phyloP scores from a whole-genome alignment of 768 basidiomycete genomes.

The Boletus pseudopeckii region DNA sequence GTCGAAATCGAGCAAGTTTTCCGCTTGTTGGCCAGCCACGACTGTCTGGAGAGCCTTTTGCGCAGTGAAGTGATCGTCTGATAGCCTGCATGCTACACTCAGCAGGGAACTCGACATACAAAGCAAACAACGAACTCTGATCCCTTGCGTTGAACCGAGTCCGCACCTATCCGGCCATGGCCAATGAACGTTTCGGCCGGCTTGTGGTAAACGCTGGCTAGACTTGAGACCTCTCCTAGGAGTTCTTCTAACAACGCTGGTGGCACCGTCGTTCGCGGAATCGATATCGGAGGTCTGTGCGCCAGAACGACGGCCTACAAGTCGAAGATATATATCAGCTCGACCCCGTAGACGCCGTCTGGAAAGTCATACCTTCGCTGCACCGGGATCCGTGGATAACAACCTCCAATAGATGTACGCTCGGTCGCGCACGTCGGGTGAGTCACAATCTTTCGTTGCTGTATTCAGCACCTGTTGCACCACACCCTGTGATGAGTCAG shows the following conservation, averaged over 20 bases:
- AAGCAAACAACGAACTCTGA: slow-evolving; percentile 46
- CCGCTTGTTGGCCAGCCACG: slow-evolving; percentile 86
- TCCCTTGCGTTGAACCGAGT: slow-evolving; percentile 65
- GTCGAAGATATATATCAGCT: background rate
- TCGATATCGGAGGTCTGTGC: slow-evolving; percentile 87
- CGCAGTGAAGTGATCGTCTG: slow-evolving; percentile 68
- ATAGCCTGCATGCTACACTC: slow-evolving; percentile 35
- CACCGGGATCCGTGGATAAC: slow-evolving; percentile 89
- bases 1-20: slow-evolving; percentile 94
- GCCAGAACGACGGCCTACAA: slow-evolving; percentile 81
- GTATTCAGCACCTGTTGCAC: slow-evolving; percentile 91
- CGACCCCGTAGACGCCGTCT: background rate
- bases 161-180: slow-evolving; percentile 81
- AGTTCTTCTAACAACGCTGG: slow-evolving; percentile 88
- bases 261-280: slow-evolving; percentile 88
- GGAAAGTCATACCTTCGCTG: slow-evolving; percentile 71
- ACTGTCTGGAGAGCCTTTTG: slow-evolving; percentile 91
- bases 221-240: slow-evolving; percentile 79
- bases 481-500: slow-evolving; percentile 86
- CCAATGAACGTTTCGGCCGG: slow-evolving; percentile 96
- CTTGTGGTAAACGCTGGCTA: slow-evolving; percentile 97
- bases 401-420: slow-evolving; percentile 99
- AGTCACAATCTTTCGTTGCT: slow-evolving; percentile 96
- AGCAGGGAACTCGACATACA: background rate
- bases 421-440: slow-evolving; percentile 92